phyloP scores from a whole-genome alignment of 2,329 filamentous ascomycete species.

The Sporothrix protearum region DNA sequence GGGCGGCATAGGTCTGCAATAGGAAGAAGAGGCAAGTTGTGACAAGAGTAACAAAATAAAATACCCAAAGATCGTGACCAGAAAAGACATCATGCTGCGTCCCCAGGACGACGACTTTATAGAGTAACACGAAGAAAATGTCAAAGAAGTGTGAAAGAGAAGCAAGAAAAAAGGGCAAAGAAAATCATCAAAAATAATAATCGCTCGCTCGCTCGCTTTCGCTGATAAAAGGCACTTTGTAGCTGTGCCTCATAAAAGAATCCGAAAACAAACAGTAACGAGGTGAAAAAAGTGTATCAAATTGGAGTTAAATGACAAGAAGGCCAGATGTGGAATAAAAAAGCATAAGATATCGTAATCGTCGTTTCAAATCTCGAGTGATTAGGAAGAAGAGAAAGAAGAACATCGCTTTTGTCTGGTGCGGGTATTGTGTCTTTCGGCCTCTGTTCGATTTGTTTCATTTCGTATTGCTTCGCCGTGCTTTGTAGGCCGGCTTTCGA shows the following conservation, averaged over 20 bases:
- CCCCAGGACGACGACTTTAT: constrained; percentile 12
- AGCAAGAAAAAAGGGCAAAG: neutral
- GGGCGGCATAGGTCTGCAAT: neutral
- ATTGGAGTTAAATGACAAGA: neutral
- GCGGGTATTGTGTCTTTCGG: neutral
- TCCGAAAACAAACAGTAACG: neutral
- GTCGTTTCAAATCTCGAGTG: neutral
- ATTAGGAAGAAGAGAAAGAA: neutral
- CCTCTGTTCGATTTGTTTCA: neutral
- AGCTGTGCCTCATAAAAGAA: neutral
- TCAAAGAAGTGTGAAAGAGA: neutral
- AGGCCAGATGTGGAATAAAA: neutral
- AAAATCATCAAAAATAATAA: neutral
- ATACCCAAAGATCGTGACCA: neutral
- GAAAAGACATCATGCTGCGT: constrained; percentile 4
- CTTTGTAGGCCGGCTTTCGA: neutral
- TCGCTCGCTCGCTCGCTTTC: constrained; percentile 17
- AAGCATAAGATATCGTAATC: constrained; percentile 14
- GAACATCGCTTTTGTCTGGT: neutral
- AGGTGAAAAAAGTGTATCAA: neutral
- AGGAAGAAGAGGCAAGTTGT: neutral
- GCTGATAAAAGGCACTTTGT: constrained; percentile 2
- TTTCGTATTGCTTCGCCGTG: neutral
- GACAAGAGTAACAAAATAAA: constrained; percentile 1
- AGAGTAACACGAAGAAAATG: neutral